Base-by-base conservation (phyloP, 208 protist species). In the Trypanosoma avium region DNA sequence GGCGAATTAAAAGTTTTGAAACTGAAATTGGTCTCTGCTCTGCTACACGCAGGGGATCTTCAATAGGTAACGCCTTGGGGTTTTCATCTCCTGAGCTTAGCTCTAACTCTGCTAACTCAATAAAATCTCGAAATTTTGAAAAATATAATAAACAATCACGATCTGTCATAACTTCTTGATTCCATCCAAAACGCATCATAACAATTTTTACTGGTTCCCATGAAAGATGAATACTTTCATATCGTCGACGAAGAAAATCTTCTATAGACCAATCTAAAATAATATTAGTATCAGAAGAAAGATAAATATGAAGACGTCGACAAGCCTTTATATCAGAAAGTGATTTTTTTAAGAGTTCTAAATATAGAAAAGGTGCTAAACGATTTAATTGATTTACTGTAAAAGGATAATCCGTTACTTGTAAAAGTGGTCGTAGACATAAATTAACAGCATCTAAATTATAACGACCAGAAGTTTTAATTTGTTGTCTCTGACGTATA, bases 211-310 rank as follows among this genome's bases (percentile, higher is more conserved):
- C 75, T 17, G 84, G 87, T 73, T 96, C 86, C 90, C 90, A 96
- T 59, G 90, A 96, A 36, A 93, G 32, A 56, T 96, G 90, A 66
- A 96, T 86, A 54, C 90, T 91, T 70, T 96, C 90, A 72, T 96
- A 96, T 57, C 90, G 90, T 50, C 86, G 84, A 15, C 90, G 90
- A 13, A 96, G 77, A 63, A 96, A 96, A 61, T 93, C 86, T 68
- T 96, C 86, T 27, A 79, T 73, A 6, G 84, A 91, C 87, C 90
- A 96, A 77, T 96, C 90, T 10, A 96, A 69, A 33, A 96, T 48
- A 38, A 91, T 67, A 49, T 90, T 81, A 12, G 83, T 93, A 70
- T 90, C 83, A 13, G 67, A 60, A 7, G 90, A 96, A 61, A 76
- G 76, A 70, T 90, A 96, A 29, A 96, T 56, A 65, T 90, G 80